A percentile compares a stretch with the other conserved stretches of the same genome.
These are phyloP conservation scores for Fusarium denticulatum DNA, from an alignment of 2,329 filamentous ascomycete species.

Conservation along the genomic window DNA sequence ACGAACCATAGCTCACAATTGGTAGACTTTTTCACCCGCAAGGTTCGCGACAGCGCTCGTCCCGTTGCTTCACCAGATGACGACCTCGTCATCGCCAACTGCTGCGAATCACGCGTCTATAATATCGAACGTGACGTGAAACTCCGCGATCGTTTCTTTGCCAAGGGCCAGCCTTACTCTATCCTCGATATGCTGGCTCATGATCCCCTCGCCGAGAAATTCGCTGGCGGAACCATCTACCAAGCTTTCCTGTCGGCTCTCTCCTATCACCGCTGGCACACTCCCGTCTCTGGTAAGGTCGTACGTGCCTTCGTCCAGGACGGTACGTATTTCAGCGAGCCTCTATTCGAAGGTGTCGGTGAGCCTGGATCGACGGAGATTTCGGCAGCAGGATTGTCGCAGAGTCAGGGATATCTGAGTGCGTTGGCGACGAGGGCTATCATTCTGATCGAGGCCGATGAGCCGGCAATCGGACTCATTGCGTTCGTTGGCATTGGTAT, in stretches of 20 bases:
- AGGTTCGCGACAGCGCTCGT: conserved; percentile 62
- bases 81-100: conserved; percentile 65
- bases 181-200: conserved; percentile 70
- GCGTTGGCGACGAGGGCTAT: conserved; percentile 74
- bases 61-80: conserved; percentile 68
- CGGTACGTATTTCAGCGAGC: conserved; percentile 76
- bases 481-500: conserved; percentile 78
- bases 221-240: conserved; percentile 73
- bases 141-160: conserved; percentile 71
- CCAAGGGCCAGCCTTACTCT: conserved; percentile 76
- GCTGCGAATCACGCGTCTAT: conserved; percentile 72
- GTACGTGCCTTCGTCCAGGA: conserved; percentile 66
- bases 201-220: conserved; percentile 62
- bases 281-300: conserved; percentile 71
- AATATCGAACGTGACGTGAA: conserved; percentile 61
- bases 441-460: conserved; percentile 77
- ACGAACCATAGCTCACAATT: background rate
- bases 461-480: conserved; percentile 73
- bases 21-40: conserved; percentile 71
- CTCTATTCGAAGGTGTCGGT: conserved; percentile 51
- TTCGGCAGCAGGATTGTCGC: conserved; percentile 54
- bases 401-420: conserved; percentile 73
- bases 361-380: conserved; percentile 48
- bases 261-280: conserved; percentile 78
- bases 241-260: conserved; percentile 75